Base-by-base conservation (phyloP, 2,329 filamentous ascomycete genomes). In the Sporothrix humicola region DNA sequence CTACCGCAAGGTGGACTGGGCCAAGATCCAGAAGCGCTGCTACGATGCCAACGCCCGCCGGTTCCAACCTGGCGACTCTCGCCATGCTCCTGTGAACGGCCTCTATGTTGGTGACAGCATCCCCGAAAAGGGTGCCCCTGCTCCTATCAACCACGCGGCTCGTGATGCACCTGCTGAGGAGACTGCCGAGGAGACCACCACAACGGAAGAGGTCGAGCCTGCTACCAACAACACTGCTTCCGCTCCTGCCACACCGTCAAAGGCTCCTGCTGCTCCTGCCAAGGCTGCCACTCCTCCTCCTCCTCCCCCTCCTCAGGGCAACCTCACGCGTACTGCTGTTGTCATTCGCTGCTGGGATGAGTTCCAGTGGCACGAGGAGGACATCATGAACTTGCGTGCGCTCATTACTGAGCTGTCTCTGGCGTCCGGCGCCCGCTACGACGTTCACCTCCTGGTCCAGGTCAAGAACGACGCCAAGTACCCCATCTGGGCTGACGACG, bases 341-440 rank as follows among this genome's bases (percentile, higher is more conserved):
- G 88, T 98, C 0, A 88, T 98, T 31, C 89, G 95, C 31, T 92
- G 92, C 69, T 97, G 93, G 93, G 90, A 91, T 77, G 92, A 92
- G 77, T 97, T 92, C 77, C 78, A 89, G 9, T 98, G 94, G 86
- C 90, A 90, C 10, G 88, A 92, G 58, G 92, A 97, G 78, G 93
- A 96, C 79, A 86, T 95, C 68, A 89, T 95, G 81, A 93, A 94
- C 78, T 82, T 98, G 50, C 91, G 95, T 44, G 91, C 94, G 46
- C 89, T 97, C 82, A 94, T 98, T 79, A 89, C 91, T 26, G 95
- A 98, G 81, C 85, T 97, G 12, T 88, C 91, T 0, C 84, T 97
- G 73, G 91, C 92, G 70, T 95, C 93, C 5, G 93, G 94, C 31
- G 93, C 92, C 48, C 92, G 95, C 77, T 97, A 97, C 81, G 92